Percentiles rank a stretch among this genome's conserved stretches.
These are phyloP conservation scores for Microstroma glucosiphilum DNA, from an alignment of 1,284 basidiomycete genomes.

Conservation along the genomic window DNA sequence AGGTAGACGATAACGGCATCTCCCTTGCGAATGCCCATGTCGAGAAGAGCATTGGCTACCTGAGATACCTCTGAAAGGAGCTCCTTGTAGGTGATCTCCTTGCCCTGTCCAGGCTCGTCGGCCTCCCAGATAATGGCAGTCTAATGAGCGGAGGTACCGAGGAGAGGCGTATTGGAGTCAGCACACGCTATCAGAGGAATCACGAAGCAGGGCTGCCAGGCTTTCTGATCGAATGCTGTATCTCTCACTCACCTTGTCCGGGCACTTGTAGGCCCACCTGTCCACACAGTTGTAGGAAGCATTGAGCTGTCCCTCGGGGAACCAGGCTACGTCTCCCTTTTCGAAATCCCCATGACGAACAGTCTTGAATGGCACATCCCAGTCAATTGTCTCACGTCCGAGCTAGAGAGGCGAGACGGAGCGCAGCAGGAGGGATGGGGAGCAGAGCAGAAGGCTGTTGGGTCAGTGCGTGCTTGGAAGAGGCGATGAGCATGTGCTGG, in stretches of 20 bases:
- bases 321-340: slow-evolving; percentile 88
- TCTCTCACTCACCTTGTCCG: slow-evolving; percentile 64
- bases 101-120: slow-evolving; percentile 79
- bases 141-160: slow-evolving; percentile 42
- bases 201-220: neutral
- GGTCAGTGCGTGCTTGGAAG: neutral
- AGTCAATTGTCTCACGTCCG: slow-evolving; percentile 73
- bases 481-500: neutral
- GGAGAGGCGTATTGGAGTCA: slow-evolving; percentile 5
- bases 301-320: slow-evolving; percentile 56
- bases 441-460: neutral
- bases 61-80: slow-evolving; percentile 75
- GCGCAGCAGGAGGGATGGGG: neutral
- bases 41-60: slow-evolving; percentile 85
- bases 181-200: slow-evolving; percentile 9
- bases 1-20: slow-evolving; percentile 68
- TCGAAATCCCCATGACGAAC: slow-evolving; percentile 78
- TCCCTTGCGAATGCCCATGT: slow-evolving; percentile 86
- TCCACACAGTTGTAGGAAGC: slow-evolving; percentile 98
- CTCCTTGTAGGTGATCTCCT: slow-evolving; percentile 70
- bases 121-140: slow-evolving; percentile 97
- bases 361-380: slow-evolving; percentile 85
- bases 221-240: too few species aligned
- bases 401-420: slow-evolving; percentile 55
- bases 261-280: slow-evolving; percentile 84